Conservation (phyloP, 169 alveolate species). For the Plasmodium yoelii region DNA sequence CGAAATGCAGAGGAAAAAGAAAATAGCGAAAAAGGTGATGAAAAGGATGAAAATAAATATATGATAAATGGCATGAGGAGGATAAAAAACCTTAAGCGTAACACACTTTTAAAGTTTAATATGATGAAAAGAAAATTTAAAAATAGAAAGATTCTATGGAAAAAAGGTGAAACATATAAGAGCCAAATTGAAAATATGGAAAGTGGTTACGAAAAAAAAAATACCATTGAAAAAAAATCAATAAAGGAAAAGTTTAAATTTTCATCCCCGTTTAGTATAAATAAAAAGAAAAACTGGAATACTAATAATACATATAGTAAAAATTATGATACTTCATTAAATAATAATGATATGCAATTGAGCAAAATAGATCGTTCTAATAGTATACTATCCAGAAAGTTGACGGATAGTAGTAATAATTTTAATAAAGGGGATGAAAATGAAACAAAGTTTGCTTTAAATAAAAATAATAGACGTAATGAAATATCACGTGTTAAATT, state of each 20-base stretch:
- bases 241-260: neutral
- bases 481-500: neutral
- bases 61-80: neutral
- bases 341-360: no score
- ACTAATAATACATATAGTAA: neutral
- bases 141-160: neutral
- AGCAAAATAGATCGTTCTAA: no score
- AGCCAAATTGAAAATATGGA: constrained; percentile 14
- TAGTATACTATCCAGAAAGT: no score
- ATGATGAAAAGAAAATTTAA: constrained; percentile 3
- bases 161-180: neutral
- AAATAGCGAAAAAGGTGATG: constrained; percentile 15
- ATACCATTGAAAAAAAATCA: no score
- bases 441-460: neutral
- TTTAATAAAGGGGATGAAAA: constrained; percentile 2
- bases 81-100: neutral
- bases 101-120: neutral
- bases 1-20: constrained; percentile 6
- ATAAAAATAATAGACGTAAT: no score
- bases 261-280: constrained; percentile 11
- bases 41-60: neutral
- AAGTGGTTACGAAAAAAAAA: constrained; percentile 7
- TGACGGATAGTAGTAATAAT: neutral
- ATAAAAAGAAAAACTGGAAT: neutral
- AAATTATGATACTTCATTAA: neutral